Conservation (phyloP, 169 alveolate genomes). For the Plasmodium cynomolgi region DNA sequence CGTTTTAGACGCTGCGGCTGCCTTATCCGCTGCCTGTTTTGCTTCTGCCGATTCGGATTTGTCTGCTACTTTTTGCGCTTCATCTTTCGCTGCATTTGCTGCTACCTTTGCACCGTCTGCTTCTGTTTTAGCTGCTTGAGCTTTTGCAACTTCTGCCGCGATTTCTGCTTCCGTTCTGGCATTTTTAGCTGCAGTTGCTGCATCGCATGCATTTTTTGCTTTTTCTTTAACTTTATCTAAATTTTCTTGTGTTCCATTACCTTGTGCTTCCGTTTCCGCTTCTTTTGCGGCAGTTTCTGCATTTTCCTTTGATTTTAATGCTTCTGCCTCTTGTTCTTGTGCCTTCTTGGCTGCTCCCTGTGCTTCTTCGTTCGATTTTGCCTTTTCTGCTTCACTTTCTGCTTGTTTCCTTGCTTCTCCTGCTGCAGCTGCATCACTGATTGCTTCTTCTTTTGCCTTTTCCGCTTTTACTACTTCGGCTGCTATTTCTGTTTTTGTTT, state of each 20-base stretch:
- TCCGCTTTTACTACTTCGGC: not conserved
- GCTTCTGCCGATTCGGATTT: not conserved
- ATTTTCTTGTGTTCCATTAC: not conserved
- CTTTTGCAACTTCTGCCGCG: not conserved
- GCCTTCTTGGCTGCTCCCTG: not conserved
- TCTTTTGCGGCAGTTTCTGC: not conserved
- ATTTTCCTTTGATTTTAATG: not conserved
- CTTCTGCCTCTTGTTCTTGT: not conserved
- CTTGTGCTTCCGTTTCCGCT: not conserved
- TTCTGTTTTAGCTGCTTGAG: not conserved
- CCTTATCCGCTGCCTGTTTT: not conserved
- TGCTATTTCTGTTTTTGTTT: not conserved
- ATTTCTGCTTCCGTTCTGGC: not conserved
- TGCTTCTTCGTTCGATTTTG: not conserved
- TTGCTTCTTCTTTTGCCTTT: not conserved
- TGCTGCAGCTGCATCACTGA: not conserved
- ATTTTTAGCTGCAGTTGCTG: not conserved
- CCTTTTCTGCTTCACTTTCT: not conserved
- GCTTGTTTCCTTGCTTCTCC: not conserved
- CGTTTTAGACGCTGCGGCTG: not conserved
- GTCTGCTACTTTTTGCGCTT: not conserved
- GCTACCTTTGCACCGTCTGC: not conserved
- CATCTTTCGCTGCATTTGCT: not conserved
- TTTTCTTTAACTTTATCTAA: not conserved
- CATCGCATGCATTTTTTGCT: not conserved